Evolutionary conservation across 768 basidiomycete species (phyloP), one percentile per base, ranked within the genome.

Genomic region (Trichaptum fuscoviolaceum): DNA sequence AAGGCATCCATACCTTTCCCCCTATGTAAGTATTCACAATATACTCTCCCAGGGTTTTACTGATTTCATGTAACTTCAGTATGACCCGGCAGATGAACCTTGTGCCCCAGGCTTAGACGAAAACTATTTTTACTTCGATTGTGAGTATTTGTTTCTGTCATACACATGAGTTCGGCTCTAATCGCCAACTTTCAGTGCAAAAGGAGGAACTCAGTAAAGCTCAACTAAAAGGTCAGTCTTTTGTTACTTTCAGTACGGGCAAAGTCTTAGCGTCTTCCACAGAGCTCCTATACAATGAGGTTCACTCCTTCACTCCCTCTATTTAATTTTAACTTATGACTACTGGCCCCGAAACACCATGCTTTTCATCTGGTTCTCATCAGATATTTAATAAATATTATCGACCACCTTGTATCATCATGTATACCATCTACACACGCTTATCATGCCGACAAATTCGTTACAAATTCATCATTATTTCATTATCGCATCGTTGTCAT

Each of bases 11-110:
- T 94, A 93, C 74, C 84, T 93, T 63, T 80, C 86, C 52, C 87
- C 92, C 65, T 93, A 93, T 73, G 89, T 88, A 67, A 66, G 85
- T 79, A 25, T 27, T 17, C 15, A 36, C 17, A 26, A 58, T 35
- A 63, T 36, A 57, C 12, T 30, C 30, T 30, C 4, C 30, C 8
- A 30, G 30, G 4, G 8, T 30, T 30, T 2, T 30, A 30, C 30
- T 30, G 30, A 30, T 30, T 30, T 30, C 30, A 30, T 30, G 2
- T 30, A 2, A 2, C 8, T 25, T 9, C 59, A 90, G 87, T 92
- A 94, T 71, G 93, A 95, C 73, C 88, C 94, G 1, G 90, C 92
- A 64, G 95, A 97, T 73, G 95, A 97, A 73, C 95, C 96, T 1
- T 80, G 80, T 30, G 89, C 90, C n/a, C 82, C 85, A 57, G 88